Conservation (phyloP, 768 basidiomycete genomes). For the Naganishia vaughanmartiniae region DNA sequence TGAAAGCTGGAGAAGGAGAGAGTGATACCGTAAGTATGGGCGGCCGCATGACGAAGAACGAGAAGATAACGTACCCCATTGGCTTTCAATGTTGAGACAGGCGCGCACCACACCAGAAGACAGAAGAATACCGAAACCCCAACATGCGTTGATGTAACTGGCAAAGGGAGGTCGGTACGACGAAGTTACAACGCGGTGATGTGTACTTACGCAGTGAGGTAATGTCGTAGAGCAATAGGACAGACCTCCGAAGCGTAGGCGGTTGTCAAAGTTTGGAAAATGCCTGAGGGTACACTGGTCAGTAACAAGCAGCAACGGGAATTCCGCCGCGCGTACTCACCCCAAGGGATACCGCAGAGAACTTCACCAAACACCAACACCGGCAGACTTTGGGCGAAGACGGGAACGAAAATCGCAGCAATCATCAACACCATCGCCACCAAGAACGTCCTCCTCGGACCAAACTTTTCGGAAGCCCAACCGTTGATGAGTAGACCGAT, state of each 20-base stretch:
- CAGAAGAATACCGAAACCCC: conserved; percentile 34
- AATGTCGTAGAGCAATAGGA: conserved; percentile 46
- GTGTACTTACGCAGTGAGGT: conserved; percentile 39
- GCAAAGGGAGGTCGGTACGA: not conserved
- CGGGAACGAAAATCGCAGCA: conserved; percentile 37
- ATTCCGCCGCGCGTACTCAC: conserved; percentile 26
- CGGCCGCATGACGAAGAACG: not conserved
- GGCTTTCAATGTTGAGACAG: conserved; percentile 27
- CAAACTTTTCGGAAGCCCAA: conserved; percentile 27
- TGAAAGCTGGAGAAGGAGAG: conserved; percentile 13
- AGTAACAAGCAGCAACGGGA: not conserved
- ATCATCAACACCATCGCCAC: conserved; percentile 35
- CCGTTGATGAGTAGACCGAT: conserved; percentile 36
- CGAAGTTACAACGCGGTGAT: not conserved
- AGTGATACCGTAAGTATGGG: not conserved
- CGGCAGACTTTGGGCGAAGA: conserved; percentile 34
- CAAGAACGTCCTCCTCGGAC: conserved; percentile 26
- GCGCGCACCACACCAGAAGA: conserved; percentile 34
- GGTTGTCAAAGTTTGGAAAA: conserved; percentile 40
- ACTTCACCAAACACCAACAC: conserved; percentile 35
- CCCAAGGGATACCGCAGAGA: conserved; percentile 52
- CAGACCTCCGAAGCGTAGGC: conserved; percentile 44
- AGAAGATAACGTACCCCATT: conserved; percentile 31
- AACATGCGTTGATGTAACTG: conserved; percentile 27
- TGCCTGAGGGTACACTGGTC: not conserved